A percentile compares a stretch with the other conserved stretches of the same genome.
Conservation (phyloP, 2,329 filamentous ascomycete species). For the Volutella citrinella region DNA sequence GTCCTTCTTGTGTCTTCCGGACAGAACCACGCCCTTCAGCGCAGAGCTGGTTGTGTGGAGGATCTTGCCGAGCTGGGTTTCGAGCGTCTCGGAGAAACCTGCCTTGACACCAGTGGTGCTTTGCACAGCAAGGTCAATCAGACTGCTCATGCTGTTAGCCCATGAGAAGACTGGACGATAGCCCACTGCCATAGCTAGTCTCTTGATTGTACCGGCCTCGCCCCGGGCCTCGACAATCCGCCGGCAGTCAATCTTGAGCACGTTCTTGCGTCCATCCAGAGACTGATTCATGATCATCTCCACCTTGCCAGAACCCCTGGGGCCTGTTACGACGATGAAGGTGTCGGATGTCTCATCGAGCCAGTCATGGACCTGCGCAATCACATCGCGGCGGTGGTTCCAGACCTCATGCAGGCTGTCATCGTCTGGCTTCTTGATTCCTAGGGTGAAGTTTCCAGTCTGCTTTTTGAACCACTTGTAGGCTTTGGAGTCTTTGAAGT, state of each 20-base stretch:
- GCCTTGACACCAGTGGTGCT: constrained; percentile 92
- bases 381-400: constrained; percentile 79
- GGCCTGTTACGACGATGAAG: constrained; percentile 91
- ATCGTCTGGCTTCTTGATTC: constrained; percentile 55
- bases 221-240: constrained; percentile 87
- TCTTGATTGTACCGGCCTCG: constrained; percentile 79
- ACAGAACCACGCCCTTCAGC: constrained; percentile 72
- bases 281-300: constrained; percentile 86
- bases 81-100: constrained; percentile 89
- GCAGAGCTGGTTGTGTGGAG: constrained; percentile 79
- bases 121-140: constrained; percentile 89
- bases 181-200: constrained; percentile 78
- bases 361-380: constrained; percentile 81
- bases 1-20: constrained; percentile 66
- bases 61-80: constrained; percentile 86
- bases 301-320: constrained; percentile 84
- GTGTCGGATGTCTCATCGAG: constrained; percentile 85
- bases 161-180: constrained; percentile 94
- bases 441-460: constrained; percentile 63
- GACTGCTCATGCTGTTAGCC: constrained; percentile 91
- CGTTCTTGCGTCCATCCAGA: constrained; percentile 70
- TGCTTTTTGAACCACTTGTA: constrained; percentile 74
- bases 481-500: constrained; percentile 68
- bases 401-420: constrained; percentile 77
- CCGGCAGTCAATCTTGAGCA: constrained; percentile 88